Evolutionary conservation across 352 stramenopile genomes (phyloP).

Genomic region (Blastocystis sp.): DNA sequence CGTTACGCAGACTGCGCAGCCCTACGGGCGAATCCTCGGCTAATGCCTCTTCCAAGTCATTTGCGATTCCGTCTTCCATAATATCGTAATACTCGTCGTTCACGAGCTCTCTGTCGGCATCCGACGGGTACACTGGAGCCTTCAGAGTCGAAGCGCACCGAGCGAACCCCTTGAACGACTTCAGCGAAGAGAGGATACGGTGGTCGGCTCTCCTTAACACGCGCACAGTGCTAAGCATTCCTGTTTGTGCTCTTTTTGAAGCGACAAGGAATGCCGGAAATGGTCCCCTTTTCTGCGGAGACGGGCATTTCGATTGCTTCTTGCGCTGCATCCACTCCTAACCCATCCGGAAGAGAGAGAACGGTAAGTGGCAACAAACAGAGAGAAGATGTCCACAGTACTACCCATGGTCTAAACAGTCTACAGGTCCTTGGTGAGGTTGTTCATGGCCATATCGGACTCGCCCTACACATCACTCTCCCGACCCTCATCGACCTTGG

Average conservation of each 20-base stretch:
- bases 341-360: background rate
- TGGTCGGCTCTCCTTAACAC: background rate
- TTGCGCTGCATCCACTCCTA: background rate
- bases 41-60: slow-evolving; percentile 25
- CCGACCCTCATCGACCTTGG: background rate
- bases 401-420: background rate
- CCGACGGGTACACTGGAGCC: slow-evolving; percentile 6
- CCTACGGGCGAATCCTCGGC: slow-evolving; percentile 6
- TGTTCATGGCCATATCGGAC: slow-evolving; percentile 36
- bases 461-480: slow-evolving; percentile 21
- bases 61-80: background rate
- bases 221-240: background rate
- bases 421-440: slow-evolving; percentile 47
- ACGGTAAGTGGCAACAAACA: background rate
- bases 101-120: background rate
- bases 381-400: background rate
- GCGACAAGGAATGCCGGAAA: background rate
- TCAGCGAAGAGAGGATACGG: background rate
- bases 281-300: background rate
- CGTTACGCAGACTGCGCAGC: background rate
- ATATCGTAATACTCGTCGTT: slow-evolving; percentile 45
- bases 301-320: too few species aligned
- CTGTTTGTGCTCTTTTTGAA: background rate
- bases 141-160: background rate
- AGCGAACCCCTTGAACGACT: background rate